Percentiles rank a stretch among this genome's conserved stretches.
Conservation (phyloP, 768 basidiomycete genomes). For the Suillus ampliporus region DNA sequence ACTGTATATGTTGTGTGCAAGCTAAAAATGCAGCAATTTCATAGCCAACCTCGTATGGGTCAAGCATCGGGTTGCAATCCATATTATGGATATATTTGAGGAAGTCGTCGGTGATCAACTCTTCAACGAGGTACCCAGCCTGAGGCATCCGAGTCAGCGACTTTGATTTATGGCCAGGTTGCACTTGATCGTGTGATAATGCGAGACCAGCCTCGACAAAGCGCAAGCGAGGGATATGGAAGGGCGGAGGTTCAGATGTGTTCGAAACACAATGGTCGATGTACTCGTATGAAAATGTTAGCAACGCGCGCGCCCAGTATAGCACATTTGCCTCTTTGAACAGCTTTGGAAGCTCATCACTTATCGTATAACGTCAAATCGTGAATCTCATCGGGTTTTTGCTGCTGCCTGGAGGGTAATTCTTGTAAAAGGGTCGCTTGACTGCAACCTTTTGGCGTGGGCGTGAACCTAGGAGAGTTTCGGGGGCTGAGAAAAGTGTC, state of each 20-base stretch:
- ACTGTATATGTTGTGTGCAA: too few species aligned
- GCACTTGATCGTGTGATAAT: neutral
- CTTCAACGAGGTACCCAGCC: constrained; percentile 15
- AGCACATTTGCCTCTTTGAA: constrained; percentile 17
- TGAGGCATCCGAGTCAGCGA: too few species aligned
- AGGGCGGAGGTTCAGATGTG: constrained; percentile 1
- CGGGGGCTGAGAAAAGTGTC: too few species aligned
- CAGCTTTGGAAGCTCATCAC: constrained; percentile 9
- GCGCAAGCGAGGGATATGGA: constrained; percentile 13
- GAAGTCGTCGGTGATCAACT: constrained; percentile 9
- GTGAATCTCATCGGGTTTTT: too few species aligned
- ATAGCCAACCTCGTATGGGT: neutral
- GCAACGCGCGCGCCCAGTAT: constrained; percentile 17
- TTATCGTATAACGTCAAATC: neutral
- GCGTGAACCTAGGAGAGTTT: neutral
- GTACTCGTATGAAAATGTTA: constrained; percentile 14
- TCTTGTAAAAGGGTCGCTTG: constrained; percentile 5
- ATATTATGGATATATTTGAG: constrained; percentile 18
- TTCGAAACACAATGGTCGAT: constrained; percentile 6
- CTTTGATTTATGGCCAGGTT: too few species aligned
- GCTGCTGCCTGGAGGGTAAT: too few species aligned
- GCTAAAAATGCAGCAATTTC: constrained; percentile 10
- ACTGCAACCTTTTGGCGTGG: neutral
- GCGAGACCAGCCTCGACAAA: constrained; percentile 19
- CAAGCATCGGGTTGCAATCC: neutral